Base-by-base conservation (phyloP, 495 filamentous ascomycete species). In the Articulospora tetracladia region DNA sequence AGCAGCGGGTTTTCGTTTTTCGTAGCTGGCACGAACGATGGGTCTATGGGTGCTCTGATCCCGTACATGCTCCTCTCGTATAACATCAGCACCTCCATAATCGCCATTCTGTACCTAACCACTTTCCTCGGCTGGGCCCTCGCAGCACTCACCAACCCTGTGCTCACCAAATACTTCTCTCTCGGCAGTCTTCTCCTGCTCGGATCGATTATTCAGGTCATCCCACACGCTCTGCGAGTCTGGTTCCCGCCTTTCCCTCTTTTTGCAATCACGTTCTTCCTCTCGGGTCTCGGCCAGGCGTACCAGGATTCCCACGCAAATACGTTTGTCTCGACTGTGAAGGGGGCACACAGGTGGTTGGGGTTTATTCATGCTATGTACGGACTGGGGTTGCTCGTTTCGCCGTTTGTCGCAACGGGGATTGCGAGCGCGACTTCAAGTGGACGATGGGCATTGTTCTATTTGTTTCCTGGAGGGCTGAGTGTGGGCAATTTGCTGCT, bases 341-440 rank as follows among this genome's bases (percentile, higher is more conserved):
- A 70, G 23, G 73, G 72, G 22, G 73, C 39, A 44, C 81, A 85
- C 59, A 70, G 80, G 26, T 84, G 81, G 81, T 68, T 85, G 2
- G 80, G 79, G 7, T 73, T 83, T 55, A 79, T 84, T 19, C 81
- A 85, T 67, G 78, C 77, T 36, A 75, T 78, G 68, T 85, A 82
- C 55, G 79, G 78, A 23, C 70, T 78, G 0, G 81, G 81, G 0
- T 77, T 75, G 15, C 70, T 85, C 2, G 70, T 82, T 6, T 72
- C 67, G 0, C 81, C 82, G 17, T 74, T 85, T 60, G 71, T 79
- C 4, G 79, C 79, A 0, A 79, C 78, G 1, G 66, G 74, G 10
- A 74, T 83, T 26, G 78, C 77, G n/a, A 32, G 39, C 17, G 58
- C 67, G 1, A 50, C 59, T 1, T 59, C 30, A 19, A 13, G 12